Conservation (phyloP, 805 yeast species). For the Starmerella bacillaris region DNA sequence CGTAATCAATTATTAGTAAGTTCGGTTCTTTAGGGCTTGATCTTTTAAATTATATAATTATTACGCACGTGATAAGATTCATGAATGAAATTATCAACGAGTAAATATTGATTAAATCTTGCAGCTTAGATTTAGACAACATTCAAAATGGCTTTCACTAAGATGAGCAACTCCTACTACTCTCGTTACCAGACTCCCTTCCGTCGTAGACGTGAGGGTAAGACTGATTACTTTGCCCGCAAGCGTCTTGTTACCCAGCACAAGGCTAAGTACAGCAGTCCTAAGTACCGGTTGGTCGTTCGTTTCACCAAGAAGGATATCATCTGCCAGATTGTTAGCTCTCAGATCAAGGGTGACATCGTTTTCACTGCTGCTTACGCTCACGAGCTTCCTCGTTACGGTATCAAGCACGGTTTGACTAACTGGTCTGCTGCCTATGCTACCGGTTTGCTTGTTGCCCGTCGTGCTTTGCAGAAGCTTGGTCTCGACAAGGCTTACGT, state of each 20-base stretch:
- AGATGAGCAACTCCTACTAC: slow-evolving; percentile 85
- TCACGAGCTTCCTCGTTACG: slow-evolving; percentile 95
- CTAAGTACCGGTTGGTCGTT: slow-evolving; percentile 98
- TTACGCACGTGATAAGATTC: no score
- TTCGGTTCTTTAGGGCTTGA: no score
- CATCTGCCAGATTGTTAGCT: slow-evolving; percentile 91
- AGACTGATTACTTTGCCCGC: slow-evolving; percentile 99
- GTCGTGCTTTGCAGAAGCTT: slow-evolving; percentile 95
- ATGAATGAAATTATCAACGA: no score
- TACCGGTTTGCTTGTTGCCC: slow-evolving; percentile 93
- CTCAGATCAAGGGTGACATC: slow-evolving; percentile 91
- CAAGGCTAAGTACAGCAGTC: slow-evolving; percentile 99
- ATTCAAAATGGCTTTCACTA: slow-evolving; percentile 54
- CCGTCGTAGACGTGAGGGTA: slow-evolving; percentile 99
- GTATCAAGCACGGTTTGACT: slow-evolving; percentile 95
- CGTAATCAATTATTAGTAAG: no score
- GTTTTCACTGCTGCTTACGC: slow-evolving; percentile 96
- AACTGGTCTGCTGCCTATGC: slow-evolving; percentile 99
- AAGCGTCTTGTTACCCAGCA: slow-evolving; percentile 98
- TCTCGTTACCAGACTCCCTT: slow-evolving; percentile 99
- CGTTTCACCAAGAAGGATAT: slow-evolving; percentile 99
- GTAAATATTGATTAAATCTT: no score
- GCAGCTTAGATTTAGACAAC: no score
- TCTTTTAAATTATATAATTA: no score
- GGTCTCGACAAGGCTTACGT: slow-evolving; percentile 94